Conservation (phyloP, 345 rosid species). For the Eucalyptus curtisii region DNA sequence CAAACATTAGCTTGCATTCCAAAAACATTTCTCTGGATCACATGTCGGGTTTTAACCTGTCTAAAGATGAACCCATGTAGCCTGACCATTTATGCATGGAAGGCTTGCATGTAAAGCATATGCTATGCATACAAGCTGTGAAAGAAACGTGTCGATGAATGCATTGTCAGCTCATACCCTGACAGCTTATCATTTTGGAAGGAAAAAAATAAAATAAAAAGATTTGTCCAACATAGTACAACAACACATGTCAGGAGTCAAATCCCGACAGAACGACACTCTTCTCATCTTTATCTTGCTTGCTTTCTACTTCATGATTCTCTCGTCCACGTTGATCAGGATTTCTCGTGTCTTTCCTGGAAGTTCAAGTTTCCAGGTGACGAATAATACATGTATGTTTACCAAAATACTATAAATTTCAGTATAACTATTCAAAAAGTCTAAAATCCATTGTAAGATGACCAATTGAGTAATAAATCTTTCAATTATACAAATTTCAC, state of each 20-base stretch:
- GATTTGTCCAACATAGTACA: not conserved
- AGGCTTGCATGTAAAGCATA: not conserved
- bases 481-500: not conserved
- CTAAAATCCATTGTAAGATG: not conserved
- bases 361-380: not conserved
- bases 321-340: not conserved
- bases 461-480: not conserved
- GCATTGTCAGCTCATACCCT: not conserved
- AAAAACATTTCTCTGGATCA: not conserved
- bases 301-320: not conserved
- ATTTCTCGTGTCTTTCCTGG: not conserved
- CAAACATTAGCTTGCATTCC: not conserved
- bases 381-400: not conserved
- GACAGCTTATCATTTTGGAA: not conserved
- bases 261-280: not conserved
- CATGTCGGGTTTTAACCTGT: not conserved
- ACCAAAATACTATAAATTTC: not conserved
- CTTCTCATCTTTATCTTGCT: not conserved
- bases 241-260: not conserved
- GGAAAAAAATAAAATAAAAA: not conserved
- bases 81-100: not conserved
- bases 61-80: not conserved
- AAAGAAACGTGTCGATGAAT: not conserved
- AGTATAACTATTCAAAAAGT: not conserved
- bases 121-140: not conserved